Evolutionary conservation across 768 basidiomycete genomes (phyloP).

Genomic region (Bullera alba): DNA sequence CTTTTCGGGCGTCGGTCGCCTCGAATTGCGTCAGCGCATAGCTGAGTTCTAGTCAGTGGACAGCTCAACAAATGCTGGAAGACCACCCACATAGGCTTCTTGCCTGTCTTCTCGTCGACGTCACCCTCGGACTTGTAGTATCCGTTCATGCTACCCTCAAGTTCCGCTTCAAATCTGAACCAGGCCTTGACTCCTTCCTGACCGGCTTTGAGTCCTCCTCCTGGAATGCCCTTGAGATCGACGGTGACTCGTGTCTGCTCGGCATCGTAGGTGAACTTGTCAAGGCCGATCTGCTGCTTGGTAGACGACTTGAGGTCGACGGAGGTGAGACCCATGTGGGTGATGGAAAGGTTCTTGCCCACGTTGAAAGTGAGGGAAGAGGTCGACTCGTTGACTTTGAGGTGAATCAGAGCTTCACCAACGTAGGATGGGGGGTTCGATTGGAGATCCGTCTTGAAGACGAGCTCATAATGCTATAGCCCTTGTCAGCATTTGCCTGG

Average conservation of each 20-base stretch:
- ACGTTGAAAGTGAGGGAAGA: constrained; percentile 60
- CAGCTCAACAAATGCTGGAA: constrained; percentile 46
- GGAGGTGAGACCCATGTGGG: constrained; percentile 44
- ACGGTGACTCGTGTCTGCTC: constrained; percentile 62
- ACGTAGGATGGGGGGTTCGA: constrained; percentile 57
- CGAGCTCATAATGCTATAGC: constrained; percentile 47
- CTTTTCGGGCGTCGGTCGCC: constrained; percentile 74
- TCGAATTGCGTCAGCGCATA: constrained; percentile 83
- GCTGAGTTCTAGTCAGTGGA: constrained; percentile 16
- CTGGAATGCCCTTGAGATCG: constrained; percentile 57
- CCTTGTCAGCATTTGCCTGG: too few species aligned
- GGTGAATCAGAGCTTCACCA: constrained; percentile 49
- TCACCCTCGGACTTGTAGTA: constrained; percentile 34
- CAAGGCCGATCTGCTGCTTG: constrained; percentile 17
- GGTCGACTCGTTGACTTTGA: constrained; percentile 22
- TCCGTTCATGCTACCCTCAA: constrained; percentile 69
- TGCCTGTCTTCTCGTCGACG: constrained; percentile 55
- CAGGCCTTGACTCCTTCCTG: constrained; percentile 55
- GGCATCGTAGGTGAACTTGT: constrained; percentile 54
- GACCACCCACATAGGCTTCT: constrained; percentile 50
- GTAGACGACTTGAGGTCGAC: constrained; percentile 33
- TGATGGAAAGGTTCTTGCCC: constrained; percentile 69
- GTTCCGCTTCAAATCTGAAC: constrained; percentile 60
- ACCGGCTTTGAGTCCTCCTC: constrained; percentile 53
- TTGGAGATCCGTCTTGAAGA: constrained; percentile 59